A percentile compares a stretch with the other conserved stretches of the same genome.
These are phyloP conservation scores for Eimeria necatrix DNA, from an alignment of 169 alveolate species.

Conservation along the genomic window DNA sequence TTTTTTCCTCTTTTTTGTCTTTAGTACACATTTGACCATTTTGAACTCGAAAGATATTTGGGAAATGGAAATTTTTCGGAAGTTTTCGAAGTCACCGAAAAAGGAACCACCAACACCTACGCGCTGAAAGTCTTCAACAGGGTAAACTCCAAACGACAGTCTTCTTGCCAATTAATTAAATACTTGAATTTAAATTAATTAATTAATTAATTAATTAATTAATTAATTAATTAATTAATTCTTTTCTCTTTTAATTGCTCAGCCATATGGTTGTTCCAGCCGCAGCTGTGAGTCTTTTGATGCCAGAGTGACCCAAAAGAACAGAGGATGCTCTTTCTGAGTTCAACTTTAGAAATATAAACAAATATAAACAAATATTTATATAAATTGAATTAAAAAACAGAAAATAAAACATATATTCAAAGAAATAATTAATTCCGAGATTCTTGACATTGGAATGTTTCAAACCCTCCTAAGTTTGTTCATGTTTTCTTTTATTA, in stretches of 20 bases:
- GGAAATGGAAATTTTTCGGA: conserved; percentile 91
- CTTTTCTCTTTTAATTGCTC: not conserved
- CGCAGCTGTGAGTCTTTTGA: not conserved
- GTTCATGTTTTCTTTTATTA: not conserved
- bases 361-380: too few species aligned
- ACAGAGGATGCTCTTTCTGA: too few species aligned
- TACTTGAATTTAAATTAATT: not conserved
- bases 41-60: conserved; percentile 87
- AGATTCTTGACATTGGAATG: not conserved
- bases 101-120: conserved; percentile 85
- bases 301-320: too few species aligned
- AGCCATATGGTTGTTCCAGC: not conserved
- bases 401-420: too few species aligned
- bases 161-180: not conserved
- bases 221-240: not conserved
- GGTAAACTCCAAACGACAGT: conserved; percentile 64
- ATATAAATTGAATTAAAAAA: too few species aligned
- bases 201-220: not conserved
- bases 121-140: conserved; percentile 89
- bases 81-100: conserved; percentile 89
- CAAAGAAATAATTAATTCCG: too few species aligned
- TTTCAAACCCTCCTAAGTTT: not conserved
- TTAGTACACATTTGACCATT: conserved; percentile 84
- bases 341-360: too few species aligned
- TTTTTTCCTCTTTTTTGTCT: too few species aligned